Evolutionary conservation across 2,329 filamentous ascomycete species (phyloP), one percentile per base, ranked within the genome.

Genomic region (Fulvia fulva): DNA sequence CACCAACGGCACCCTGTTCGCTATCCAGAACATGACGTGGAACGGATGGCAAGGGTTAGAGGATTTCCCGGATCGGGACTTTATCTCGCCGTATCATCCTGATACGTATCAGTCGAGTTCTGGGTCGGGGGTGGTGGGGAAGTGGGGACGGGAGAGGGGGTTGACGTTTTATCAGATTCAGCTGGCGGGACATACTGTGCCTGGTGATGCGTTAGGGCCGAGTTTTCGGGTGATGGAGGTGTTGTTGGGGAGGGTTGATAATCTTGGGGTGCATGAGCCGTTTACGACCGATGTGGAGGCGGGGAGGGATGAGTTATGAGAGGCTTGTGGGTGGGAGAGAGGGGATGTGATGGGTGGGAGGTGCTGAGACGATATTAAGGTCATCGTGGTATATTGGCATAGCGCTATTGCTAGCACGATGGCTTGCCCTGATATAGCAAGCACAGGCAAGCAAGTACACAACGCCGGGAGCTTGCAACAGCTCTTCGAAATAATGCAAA

Each of bases 171-270:
- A 66, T 51, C 57, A 59, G 11, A 65, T 69, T 6, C 57, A 69
- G 26, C 60, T 61, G n/a, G 66, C 68, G 12, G 69, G 68, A 0
- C 69, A 71, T 56, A 63, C 61, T 56, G 56, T 68, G n/a, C 65
- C 67, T 16, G 4, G 74, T 70, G 77, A 76, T 62, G 73, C 76
- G 0, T 74, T 77, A n/a, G 75, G 76, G 28, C 74, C 75, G n/a
- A 74, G 69, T 0, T 78, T 75, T 60, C 63, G 76, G 25, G 73
- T 74, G 65, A 45, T 79, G 45, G 75, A 79, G 66, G 69, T 77
- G 26, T 64, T 79, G 55, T 68, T 79, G 1, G 77, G 77, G 1
- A 63, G 73, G 5, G 70, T 78, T 4, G 59, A 59, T n/a, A 49
- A 44, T 9, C 44, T 62, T n/a, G 53, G 30, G 3, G 25, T 55